Conservation (phyloP, 225 moss, liverwort and hornwort species). For the Physcomitrium patens region DNA sequence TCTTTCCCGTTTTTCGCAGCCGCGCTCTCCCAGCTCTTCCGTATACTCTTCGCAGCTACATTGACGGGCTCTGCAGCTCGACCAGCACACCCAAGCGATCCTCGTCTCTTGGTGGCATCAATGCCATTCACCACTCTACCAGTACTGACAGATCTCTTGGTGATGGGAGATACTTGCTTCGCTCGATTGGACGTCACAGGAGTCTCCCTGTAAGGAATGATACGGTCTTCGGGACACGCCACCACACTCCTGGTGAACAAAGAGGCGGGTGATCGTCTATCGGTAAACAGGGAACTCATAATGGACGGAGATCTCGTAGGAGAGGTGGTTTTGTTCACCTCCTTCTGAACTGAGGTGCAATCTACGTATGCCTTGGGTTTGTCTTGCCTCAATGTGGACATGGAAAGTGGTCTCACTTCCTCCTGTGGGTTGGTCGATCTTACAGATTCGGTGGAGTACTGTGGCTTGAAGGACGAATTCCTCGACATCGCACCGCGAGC, state of each 20-base stretch:
- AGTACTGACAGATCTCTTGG: conserved; percentile 34
- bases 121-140: conserved; percentile 20
- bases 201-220: conserved; percentile 27
- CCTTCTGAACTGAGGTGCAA: conserved; percentile 3
- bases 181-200: conserved; percentile 13
- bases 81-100: conserved; percentile 30
- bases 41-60: conserved; percentile 29
- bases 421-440: neutral
- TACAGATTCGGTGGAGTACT: conserved; percentile 15
- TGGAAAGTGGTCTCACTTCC: conserved; percentile 14
- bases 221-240: conserved; percentile 41
- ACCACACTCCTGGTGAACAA: conserved; percentile 29
- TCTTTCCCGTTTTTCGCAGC: conserved; percentile 60
- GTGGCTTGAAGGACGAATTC: conserved; percentile 46
- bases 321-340: neutral
- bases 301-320: conserved; percentile 14
- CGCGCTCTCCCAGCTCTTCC: conserved; percentile 39
- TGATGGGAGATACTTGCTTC: conserved; percentile 23
- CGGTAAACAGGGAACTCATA: conserved; percentile 22
- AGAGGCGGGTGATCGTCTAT: conserved; percentile 3
- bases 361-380: conserved; percentile 16
- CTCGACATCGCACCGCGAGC: conserved; percentile 43
- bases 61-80: conserved; percentile 19
- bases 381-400: conserved; percentile 6
- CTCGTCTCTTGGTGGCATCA: conserved; percentile 31